These are phyloP conservation scores for Tetracladium setigerum DNA, from an alignment of 495 filamentous ascomycete species.

Conservation along the genomic window DNA sequence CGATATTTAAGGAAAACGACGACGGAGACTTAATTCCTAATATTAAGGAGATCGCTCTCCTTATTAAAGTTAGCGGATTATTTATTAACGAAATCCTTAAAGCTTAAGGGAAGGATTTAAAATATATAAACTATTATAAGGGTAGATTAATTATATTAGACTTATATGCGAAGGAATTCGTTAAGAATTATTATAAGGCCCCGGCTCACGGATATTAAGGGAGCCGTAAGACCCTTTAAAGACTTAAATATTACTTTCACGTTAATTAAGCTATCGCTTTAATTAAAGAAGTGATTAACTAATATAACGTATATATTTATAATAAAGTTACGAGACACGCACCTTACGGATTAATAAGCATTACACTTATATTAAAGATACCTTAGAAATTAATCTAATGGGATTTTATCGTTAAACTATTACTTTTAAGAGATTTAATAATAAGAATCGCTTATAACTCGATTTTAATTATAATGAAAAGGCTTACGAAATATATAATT, in stretches of 20 bases:
- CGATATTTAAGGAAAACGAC: slow-evolving; percentile 4
- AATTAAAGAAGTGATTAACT: not conserved
- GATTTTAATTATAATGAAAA: slow-evolving; percentile 6
- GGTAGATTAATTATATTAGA: too few relatives aligned
- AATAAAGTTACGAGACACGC: not conserved
- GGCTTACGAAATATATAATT: slow-evolving; percentile 11
- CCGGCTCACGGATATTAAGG: not conserved
- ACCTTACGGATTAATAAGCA: slow-evolving; percentile 2
- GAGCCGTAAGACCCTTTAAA: not conserved
- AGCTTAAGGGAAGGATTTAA: not conserved
- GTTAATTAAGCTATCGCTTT: not conserved
- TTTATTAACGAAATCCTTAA: not conserved
- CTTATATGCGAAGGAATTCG: too few relatives aligned
- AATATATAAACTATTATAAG: not conserved
- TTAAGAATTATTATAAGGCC: not conserved
- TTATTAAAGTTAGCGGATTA: slow-evolving; percentile 1
- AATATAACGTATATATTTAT: not conserved
- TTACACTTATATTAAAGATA: not conserved
- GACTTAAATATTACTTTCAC: not conserved
- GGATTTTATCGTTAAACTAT: slow-evolving; percentile 2
- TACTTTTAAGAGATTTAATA: slow-evolving; percentile 1
- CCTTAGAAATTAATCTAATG: slow-evolving; percentile 2
- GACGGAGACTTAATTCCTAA: not conserved
- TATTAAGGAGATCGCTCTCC: slow-evolving; percentile 1
- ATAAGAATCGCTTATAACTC: not conserved